Base-by-base conservation (phyloP, 1,284 basidiomycete species). In the Coniferiporia sulphurascens region DNA sequence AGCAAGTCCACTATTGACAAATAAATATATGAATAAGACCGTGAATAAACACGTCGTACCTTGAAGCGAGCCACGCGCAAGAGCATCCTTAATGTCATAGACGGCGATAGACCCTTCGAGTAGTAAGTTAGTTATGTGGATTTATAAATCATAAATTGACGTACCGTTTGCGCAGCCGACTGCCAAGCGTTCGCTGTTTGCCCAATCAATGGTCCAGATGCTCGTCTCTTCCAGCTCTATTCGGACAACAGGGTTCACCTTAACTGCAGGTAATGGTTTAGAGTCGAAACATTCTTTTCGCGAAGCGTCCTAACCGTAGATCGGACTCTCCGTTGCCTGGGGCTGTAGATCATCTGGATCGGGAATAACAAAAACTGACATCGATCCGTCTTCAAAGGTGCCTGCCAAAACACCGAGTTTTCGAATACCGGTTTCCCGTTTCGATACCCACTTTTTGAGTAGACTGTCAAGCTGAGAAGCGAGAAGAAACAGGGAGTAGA, bases 391-490 rank as follows among this genome's bases (percentile, higher is more conserved):
- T 66, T 87, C 85, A 60, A 94, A 94, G 0, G 87, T 83, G 1
- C 88, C 93, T 0, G 84, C 91, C 12, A 97, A 67, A 13, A 97
- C 69, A 1, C 95, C 95, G 0, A 97, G 74, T 67, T 91, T 93
- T 22, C 82, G 77, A n/a, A 78, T 72, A 15, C 13, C 19, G 27
- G 44, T 55, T 50, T 56, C 64, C 62, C 52, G 43, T 9, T 27
- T 17, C 17, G 50, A 48, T 12, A 10, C 19, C 60, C 60, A 61
- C 60, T 61, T 27, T 27, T 27, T 27, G 36, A 15, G 8, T 3
- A 45, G 48, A 8, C 15, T 13, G 52, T 45, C n/a, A 15, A 49
- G 27, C 27, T 3, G 36, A 61, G 15, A 22, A 51, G 8, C 27
- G 52, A n/a, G 55, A 43, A 48, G n/a, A 63, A 63, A 53, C 54